A percentile compares a stretch with the other conserved stretches of the same genome.
Evolutionary conservation across 148 eudicot species (phyloP).

Genomic region (Rheum nobile): DNA sequence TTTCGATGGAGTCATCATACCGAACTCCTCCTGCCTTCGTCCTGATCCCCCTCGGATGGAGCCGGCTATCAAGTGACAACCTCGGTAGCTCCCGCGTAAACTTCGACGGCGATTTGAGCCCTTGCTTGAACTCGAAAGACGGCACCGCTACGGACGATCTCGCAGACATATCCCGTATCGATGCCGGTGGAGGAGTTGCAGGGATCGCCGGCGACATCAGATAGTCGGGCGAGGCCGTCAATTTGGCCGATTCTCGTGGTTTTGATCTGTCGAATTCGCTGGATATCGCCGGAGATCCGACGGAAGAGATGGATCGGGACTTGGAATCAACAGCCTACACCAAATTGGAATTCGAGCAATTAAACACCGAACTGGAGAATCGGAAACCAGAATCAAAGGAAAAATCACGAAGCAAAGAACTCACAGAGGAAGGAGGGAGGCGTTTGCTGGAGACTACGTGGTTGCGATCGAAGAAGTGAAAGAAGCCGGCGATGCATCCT

Average conservation of each 20-base stretch:
- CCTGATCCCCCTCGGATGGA: slow-evolving; percentile 49
- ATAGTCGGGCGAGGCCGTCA: not conserved
- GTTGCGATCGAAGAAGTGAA: slow-evolving; percentile 65
- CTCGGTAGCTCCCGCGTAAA: slow-evolving; percentile 66
- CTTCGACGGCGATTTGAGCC: slow-evolving; percentile 56
- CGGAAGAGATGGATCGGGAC: slow-evolving; percentile 19
- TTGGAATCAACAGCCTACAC: slow-evolving; percentile 28
- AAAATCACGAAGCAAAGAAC: not conserved
- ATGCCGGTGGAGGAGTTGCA: not conserved
- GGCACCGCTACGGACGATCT: not conserved
- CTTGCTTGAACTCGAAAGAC: slow-evolving; percentile 27
- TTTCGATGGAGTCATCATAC: not conserved
- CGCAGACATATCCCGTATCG: not conserved
- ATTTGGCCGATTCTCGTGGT: not conserved
- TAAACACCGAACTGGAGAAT: not conserved
- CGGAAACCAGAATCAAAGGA: not conserved
- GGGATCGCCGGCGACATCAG: slow-evolving; percentile 10
- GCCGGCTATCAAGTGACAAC: slow-evolving; percentile 77
- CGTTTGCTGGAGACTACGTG: slow-evolving; percentile 52
- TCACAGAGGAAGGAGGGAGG: not conserved
- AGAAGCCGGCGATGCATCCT: slow-evolving; percentile 81
- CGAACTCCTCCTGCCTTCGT: not conserved
- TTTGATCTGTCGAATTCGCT: not conserved
- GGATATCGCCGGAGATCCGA: slow-evolving; percentile 1
- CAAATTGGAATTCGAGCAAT: not conserved